Evolutionary conservation across 495 filamentous ascomycete species (phyloP).

Genomic region (Collariella sp.): DNA sequence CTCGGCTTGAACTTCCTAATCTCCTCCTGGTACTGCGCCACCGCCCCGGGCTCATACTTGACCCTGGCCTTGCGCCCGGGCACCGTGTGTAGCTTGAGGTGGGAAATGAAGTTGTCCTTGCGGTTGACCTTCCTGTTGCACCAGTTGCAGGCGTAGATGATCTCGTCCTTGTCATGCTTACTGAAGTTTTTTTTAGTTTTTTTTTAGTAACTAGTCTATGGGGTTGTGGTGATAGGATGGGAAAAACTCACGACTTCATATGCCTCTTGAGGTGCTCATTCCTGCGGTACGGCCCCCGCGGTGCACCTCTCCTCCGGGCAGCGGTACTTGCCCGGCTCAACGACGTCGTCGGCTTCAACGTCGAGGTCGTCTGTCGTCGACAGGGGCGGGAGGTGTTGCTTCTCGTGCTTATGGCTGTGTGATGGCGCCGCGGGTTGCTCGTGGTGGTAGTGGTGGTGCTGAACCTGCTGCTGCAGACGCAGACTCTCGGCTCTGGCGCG

Average conservation of each 20-base stretch:
- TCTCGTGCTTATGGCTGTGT: constrained; percentile 3
- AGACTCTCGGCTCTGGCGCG: not conserved
- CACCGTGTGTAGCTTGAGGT: constrained; percentile 5
- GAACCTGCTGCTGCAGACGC: constrained; percentile 25
- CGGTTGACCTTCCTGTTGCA: constrained; percentile 48
- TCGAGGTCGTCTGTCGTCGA: not conserved
- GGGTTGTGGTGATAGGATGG: not conserved
- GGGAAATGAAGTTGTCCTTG: constrained; percentile 47
- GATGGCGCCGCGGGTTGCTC: not conserved
- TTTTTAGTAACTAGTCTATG: not conserved
- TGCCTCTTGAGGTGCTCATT: constrained; percentile 61
- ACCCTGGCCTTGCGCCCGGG: not conserved
- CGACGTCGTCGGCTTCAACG: constrained; percentile 19
- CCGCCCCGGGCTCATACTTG: not conserved
- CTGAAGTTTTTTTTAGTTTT: not conserved
- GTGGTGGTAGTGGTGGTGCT: constrained; percentile 25
- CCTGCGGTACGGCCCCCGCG: constrained; percentile 45
- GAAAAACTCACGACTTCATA: constrained; percentile 41
- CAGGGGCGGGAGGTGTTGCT: not conserved
- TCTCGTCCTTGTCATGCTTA: not conserved
- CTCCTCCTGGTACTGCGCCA: not conserved
- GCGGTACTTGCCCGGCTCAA: constrained; percentile 11
- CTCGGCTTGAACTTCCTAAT: not conserved
- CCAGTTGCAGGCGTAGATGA: constrained; percentile 11
- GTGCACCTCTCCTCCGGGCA: constrained; percentile 22